Evolutionary conservation across 441 rosid genomes (phyloP).

Genomic region (Erodium trifolium): DNA sequence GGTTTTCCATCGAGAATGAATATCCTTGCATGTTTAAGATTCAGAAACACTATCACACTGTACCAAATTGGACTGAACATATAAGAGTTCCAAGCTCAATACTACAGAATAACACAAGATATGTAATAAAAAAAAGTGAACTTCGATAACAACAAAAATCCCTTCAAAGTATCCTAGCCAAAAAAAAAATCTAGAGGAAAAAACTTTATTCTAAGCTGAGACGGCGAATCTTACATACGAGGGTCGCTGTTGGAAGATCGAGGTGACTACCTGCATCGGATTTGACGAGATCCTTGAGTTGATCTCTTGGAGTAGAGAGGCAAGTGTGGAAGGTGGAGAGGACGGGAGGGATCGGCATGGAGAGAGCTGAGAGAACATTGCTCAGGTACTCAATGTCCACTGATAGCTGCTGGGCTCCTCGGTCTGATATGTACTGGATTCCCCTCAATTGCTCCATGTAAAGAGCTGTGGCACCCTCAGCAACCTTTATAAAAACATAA

Average conservation of each 20-base stretch:
- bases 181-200: no score
- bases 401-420: constrained; percentile 81
- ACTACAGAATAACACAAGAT: no score
- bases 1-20: no score
- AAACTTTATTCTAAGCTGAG: constrained; percentile 55
- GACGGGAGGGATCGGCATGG: constrained; percentile 71
- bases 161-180: no score
- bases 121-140: no score
- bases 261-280: constrained; percentile 74
- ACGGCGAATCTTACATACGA: constrained; percentile 79
- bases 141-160: no score
- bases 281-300: constrained; percentile 60
- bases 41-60: no score
- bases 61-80: no score
- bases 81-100: no score
- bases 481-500: constrained; percentile 41
- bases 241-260: constrained; percentile 75
- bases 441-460: constrained; percentile 95
- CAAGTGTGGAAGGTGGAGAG: constrained; percentile 83
- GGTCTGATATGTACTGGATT: constrained; percentile 73
- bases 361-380: constrained; percentile 86
- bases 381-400: constrained; percentile 91
- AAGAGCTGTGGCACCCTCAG: constrained; percentile 88
- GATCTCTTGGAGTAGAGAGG: constrained; percentile 71
- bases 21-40: no score